A percentile compares a stretch with the other conserved stretches of the same genome.
Evolutionary conservation across 116 monocot genomes (phyloP).

Genomic region (Trichopus zeylanicus): DNA sequence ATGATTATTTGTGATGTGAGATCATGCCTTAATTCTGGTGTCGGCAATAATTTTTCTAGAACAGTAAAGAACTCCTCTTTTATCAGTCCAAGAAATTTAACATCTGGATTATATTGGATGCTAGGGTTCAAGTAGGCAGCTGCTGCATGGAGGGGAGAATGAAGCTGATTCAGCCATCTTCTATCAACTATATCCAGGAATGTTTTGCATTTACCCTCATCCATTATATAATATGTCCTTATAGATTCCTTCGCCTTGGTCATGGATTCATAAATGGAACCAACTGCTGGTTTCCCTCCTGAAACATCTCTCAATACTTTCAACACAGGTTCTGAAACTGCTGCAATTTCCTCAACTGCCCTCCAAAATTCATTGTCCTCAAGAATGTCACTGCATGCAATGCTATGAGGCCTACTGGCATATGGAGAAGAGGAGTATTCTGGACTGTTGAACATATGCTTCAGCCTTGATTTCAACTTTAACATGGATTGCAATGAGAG

Average conservation of each 20-base stretch:
- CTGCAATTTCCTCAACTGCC: conserved; percentile 73
- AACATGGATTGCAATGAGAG: conserved; percentile 73
- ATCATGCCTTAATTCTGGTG: conserved; percentile 65
- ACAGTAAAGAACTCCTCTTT: conserved; percentile 78
- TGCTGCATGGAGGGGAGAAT: conserved; percentile 87
- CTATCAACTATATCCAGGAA: conserved; percentile 82
- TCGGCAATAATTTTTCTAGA: conserved; percentile 69
- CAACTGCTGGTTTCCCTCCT: conserved; percentile 72
- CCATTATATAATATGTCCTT: conserved; percentile 95
- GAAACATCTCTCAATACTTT: conserved; percentile 87
- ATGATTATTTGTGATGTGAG: conserved; percentile 61
- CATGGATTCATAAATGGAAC: conserved; percentile 83
- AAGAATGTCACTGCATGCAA: conserved; percentile 49
- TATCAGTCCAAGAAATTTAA: conserved; percentile 67
- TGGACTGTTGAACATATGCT: conserved; percentile 85
- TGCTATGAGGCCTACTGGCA: conserved; percentile 55
- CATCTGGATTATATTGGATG: conserved; percentile 90
- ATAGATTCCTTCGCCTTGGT: conserved; percentile 86
- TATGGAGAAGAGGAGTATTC: conserved; percentile 76
- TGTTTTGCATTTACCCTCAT: conserved; percentile 75
- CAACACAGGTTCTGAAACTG: conserved; percentile 75
- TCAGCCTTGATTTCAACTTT: conserved; percentile 64
- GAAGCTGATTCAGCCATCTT: conserved; percentile 76
- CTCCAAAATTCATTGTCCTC: conserved; percentile 87
- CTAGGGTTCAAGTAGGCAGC: conserved; percentile 88